Percentiles rank a stretch among this genome's conserved stretches.
These are phyloP conservation scores for Angomonas deanei DNA, from an alignment of 208 protist genomes.

Conservation along the genomic window DNA sequence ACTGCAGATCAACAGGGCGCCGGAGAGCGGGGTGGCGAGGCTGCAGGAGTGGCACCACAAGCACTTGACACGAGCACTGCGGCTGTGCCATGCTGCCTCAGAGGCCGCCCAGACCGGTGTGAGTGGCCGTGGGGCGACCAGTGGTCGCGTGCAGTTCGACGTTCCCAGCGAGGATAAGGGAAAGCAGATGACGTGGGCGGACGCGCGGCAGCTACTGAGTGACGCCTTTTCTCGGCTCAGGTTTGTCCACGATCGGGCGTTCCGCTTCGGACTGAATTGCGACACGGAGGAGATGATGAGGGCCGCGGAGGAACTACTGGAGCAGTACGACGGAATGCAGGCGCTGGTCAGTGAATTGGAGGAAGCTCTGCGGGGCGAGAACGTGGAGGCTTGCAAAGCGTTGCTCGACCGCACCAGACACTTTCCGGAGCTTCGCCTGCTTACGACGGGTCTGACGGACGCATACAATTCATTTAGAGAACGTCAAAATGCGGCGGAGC, in stretches of 20 bases:
- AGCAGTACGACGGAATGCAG: constrained; percentile 25
- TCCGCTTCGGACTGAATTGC: constrained; percentile 38
- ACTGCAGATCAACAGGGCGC: constrained; percentile 31
- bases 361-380: constrained; percentile 13
- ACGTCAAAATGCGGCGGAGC: background rate
- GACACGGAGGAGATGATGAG: constrained; percentile 29
- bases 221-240: constrained; percentile 29
- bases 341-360: constrained; percentile 11
- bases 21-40: constrained; percentile 21
- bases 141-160: background rate
- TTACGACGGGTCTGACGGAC: constrained; percentile 3
- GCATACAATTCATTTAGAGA: constrained; percentile 2
- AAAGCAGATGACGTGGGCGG: constrained; percentile 16
- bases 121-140: background rate
- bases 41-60: constrained; percentile 34
- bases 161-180: background rate
- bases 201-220: constrained; percentile 21
- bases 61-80: constrained; percentile 31
- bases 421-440: constrained; percentile 13
- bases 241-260: constrained; percentile 48
- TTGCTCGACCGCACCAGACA: constrained; percentile 3
- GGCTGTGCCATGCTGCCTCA: constrained; percentile 6
- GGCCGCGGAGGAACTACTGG: constrained; percentile 32
- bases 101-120: constrained; percentile 5
- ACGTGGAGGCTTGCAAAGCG: constrained; percentile 4